A percentile compares a stretch with the other conserved stretches of the same genome.
phyloP scores from a whole-genome alignment of 2,329 filamentous ascomycete species.

The Trichoderma simmonsii region DNA sequence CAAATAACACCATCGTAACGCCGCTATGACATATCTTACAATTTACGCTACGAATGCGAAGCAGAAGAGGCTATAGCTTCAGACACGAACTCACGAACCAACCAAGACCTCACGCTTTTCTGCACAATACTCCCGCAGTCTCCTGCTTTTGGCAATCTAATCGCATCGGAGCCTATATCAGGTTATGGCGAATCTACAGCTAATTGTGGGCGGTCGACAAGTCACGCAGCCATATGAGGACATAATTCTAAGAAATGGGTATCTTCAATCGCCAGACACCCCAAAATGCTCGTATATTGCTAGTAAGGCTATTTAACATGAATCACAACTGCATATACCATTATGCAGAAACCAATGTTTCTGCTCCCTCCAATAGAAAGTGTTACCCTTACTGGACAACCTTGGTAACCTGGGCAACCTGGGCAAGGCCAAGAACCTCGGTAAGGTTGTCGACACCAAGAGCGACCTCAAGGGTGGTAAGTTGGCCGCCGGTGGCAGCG shows the following conservation, averaged over 20 bases:
- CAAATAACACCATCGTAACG: neutral
- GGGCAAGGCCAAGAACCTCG: constrained; percentile 18
- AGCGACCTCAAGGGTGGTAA: constrained; percentile 22
- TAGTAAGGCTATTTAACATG: constrained; percentile 11
- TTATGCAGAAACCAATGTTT: neutral
- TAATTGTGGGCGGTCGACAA: neutral
- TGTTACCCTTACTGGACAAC: neutral
- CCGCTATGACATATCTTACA: neutral
- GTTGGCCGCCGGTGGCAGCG: constrained; percentile 21
- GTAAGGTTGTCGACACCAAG: constrained; percentile 23
- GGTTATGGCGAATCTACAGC: neutral
- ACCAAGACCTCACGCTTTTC: neutral
- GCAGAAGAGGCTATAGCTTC: neutral
- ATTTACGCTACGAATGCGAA: neutral
- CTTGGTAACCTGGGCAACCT: neutral
- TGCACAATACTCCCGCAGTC: neutral
- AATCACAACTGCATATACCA: constrained; percentile 5
- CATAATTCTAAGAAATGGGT: neutral
- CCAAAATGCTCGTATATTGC: constrained; percentile 13
- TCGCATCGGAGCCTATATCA: fast-evolving
- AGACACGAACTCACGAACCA: neutral
- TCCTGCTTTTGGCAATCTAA: neutral
- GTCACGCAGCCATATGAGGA: neutral
- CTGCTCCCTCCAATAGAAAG: neutral
- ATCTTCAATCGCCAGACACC: constrained; percentile 9